Conservation (phyloP, 257 asterid species). For the Marsdenia floribunda region DNA sequence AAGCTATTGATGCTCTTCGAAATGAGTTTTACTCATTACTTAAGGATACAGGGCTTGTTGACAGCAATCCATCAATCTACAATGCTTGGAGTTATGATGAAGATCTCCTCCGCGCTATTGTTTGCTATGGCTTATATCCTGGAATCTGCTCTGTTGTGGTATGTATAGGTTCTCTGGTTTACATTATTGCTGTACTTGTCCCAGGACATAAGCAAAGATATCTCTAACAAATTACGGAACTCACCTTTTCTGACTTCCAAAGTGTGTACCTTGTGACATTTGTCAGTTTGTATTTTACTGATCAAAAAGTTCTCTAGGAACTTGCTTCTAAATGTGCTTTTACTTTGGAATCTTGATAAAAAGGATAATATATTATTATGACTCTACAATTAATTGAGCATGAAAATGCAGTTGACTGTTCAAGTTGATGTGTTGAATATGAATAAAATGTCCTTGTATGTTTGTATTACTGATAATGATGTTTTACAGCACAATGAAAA, state of each 20-base stretch:
- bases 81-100: slow-evolving; percentile 85
- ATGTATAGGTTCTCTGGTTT: slow-evolving; percentile 26
- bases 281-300: not conserved
- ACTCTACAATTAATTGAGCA: not conserved
- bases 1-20: slow-evolving; percentile 86
- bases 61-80: slow-evolving; percentile 60
- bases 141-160: slow-evolving; percentile 94
- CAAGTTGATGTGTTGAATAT: not conserved
- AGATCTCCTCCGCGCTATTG: slow-evolving; percentile 73
- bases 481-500: slow-evolving; percentile 77
- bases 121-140: slow-evolving; percentile 89
- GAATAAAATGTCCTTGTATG: not conserved
- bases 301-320: not conserved
- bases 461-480: slow-evolving; percentile 12
- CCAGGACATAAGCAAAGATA: not conserved
- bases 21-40: slow-evolving; percentile 75
- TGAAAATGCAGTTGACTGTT: not conserved
- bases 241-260: not conserved
- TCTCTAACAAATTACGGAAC: not conserved
- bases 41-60: slow-evolving; percentile 81
- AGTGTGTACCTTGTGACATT: not conserved
- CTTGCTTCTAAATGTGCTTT: not conserved
- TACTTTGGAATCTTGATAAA: slow-evolving; percentile 1
- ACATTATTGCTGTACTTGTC: not conserved
- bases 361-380: not conserved